Percentiles rank a stretch among this genome's conserved stretches.
These are phyloP conservation scores for Cyberlindnera xylosilytica DNA, from an alignment of 805 yeast species.

Conservation along the genomic window DNA sequence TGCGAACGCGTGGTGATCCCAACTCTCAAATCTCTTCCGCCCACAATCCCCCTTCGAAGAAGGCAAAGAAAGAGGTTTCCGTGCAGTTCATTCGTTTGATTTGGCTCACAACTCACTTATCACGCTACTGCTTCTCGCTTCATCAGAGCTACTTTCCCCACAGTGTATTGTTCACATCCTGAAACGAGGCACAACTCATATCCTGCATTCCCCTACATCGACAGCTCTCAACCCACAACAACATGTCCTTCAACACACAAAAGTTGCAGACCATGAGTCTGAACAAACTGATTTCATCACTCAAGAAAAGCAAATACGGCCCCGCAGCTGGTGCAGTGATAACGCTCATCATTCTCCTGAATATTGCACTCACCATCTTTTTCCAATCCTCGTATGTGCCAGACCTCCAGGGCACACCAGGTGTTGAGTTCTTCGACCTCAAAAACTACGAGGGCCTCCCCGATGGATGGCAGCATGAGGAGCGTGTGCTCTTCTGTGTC, in stretches of 20 bases:
- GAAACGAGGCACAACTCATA: neutral
- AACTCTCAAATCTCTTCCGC: no score
- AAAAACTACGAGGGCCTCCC: conserved; percentile 63
- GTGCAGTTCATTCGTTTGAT: no score
- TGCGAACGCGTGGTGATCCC: no score
- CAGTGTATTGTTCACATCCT: no score
- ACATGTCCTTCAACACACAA: conserved; percentile 2
- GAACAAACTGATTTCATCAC: neutral
- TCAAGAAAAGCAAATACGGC: conserved; percentile 7
- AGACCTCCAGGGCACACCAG: conserved; percentile 31
- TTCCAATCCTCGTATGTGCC: conserved; percentile 31
- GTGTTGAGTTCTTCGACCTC: conserved; percentile 72
- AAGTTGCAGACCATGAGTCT: neutral
- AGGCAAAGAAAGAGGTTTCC: no score
- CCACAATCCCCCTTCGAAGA: no score
- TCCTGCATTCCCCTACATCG: conserved; percentile 8
- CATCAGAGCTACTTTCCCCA: no score
- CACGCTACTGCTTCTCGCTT: no score
- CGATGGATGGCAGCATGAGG: conserved; percentile 80
- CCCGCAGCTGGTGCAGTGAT: conserved; percentile 15
- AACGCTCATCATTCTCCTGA: conserved; percentile 15
- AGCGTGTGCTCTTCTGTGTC: conserved; percentile 81
- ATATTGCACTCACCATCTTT: conserved; percentile 11
- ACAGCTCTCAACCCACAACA: neutral
- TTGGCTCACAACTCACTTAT: no score